Evolutionary conservation across 225 moss, liverwort and hornwort genomes (phyloP), one percentile per base, ranked within the genome.

Genomic region (Pleurozium schreberi): DNA sequence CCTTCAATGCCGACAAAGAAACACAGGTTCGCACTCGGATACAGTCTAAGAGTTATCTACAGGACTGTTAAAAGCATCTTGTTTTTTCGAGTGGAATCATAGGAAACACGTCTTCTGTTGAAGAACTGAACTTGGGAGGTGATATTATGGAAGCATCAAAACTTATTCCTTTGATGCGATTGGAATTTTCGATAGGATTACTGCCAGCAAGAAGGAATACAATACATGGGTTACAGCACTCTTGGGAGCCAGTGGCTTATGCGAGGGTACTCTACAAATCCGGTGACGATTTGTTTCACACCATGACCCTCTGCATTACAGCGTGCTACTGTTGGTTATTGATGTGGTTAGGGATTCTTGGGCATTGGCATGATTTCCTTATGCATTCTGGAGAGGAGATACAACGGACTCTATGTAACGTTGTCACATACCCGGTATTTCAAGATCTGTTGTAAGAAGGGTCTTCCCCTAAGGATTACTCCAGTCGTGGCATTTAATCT

Each of bases 241-340:
- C 88, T 92, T 64, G 90, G 90, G 66, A 92, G 92, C 83, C 90
- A 92, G 73, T 92, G 92, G 92, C 88, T 92, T 38, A 92, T 92
- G 90, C 83, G 86, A 80, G 92, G 90, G 47, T 70, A 86, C 75
- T 88, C 90, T n/a, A 58, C 69, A 75, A 90, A 92, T 84, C 90
- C 88, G 92, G 90, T 92, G 88, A 80, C 57, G 12, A 2, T 65
- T 86, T 12, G 5, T 33, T 50, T 43, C 80, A 43, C 33, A 63
- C 81, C 52, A 85, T 52, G 43, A 59, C 45, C 79, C 70, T 71
- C 79, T 83, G 65, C 75, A 19, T 53, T 57, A 10, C 28, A 21
- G 18, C 18, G 20, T 36, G 66, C 50, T 55, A 12, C 60, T 71
- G 52, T 73, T 84, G 75, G 43, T 63, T 63, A 20, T 33, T 74